A percentile compares a stretch with the other conserved stretches of the same genome.
phyloP scores from a whole-genome alignment of 2,329 filamentous ascomycete species.

The Epichloe hybrida region DNA sequence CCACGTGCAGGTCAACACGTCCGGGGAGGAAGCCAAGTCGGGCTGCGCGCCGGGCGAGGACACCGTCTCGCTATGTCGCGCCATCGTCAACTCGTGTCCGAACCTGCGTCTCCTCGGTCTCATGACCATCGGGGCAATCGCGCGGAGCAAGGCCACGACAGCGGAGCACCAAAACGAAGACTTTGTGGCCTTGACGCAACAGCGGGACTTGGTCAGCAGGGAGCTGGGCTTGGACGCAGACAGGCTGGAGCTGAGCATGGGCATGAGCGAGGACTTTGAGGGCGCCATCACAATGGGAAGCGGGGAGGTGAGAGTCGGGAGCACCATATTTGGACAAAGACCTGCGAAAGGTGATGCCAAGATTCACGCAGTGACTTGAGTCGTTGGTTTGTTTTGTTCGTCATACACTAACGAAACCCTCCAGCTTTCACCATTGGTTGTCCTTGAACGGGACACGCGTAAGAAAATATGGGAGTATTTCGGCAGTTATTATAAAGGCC shows the following conservation, averaged over 20 bases:
- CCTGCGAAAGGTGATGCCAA: constrained; percentile 69
- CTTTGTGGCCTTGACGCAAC: constrained; percentile 55
- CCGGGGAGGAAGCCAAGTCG: constrained; percentile 77
- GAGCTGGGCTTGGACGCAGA: constrained; percentile 34
- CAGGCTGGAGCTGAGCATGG: constrained; percentile 84
- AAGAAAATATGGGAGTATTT: too few species aligned
- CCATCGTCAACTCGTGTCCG: constrained; percentile 58
- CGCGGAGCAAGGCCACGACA: constrained; percentile 60
- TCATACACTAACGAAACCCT: too few species aligned
- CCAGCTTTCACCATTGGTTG: too few species aligned
- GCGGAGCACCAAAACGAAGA: constrained; percentile 82
- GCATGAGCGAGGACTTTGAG: constrained; percentile 96
- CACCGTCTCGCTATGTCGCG: constrained; percentile 49
- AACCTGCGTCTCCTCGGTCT: constrained; percentile 64
- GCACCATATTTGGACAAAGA: constrained; percentile 81
- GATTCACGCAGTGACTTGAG: constrained; percentile 35
- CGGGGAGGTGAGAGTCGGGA: constrained; percentile 81
- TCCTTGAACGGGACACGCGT: too few species aligned
- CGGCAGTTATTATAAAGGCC: too few species aligned
- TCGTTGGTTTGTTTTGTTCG: background rate
- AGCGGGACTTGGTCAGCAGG: constrained; percentile 54
- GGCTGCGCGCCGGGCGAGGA: constrained; percentile 58
- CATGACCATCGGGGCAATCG: constrained; percentile 97
- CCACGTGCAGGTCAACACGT: constrained; percentile 93
- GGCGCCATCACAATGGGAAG: constrained; percentile 74